These are phyloP conservation scores for Protostelium mycophagum DNA, from an alignment of 78 protist species.

Conservation along the genomic window DNA sequence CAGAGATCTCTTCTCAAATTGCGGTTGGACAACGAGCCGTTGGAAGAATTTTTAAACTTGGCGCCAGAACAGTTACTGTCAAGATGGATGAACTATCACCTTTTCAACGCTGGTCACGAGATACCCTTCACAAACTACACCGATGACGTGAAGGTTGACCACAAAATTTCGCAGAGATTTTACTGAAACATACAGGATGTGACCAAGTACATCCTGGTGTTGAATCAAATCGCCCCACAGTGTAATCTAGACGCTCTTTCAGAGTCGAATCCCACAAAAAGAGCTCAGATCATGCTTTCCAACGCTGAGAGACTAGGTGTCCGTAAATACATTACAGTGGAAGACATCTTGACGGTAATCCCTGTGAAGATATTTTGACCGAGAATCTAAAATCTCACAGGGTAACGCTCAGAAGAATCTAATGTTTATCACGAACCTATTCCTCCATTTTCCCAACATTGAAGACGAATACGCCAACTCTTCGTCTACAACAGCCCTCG, in stretches of 20 bases:
- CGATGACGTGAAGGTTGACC: constrained; percentile 21
- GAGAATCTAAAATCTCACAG: not conserved
- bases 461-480: not conserved
- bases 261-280: not conserved
- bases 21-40: not conserved
- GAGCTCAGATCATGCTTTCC: not conserved
- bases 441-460: not conserved
- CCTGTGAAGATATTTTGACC: not conserved
- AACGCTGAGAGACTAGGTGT: not conserved
- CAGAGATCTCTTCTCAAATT: not conserved
- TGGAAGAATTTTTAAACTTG: not conserved
- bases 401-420: not conserved
- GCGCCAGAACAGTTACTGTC: constrained; percentile 29
- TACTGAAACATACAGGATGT: not conserved
- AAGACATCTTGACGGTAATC: not conserved
- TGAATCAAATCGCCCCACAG: not conserved
- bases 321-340: not conserved
- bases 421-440: not conserved
- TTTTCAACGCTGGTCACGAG: constrained; percentile 32
- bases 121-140: constrained; percentile 28
- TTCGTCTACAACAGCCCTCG: not conserved
- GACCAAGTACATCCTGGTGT: not conserved
- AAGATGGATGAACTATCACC: constrained; percentile 56
- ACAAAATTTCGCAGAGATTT: not conserved
- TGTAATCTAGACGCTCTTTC: not conserved